Conservation (phyloP, 371 early-diverging fungal genomes). For the Mortierella sp. region DNA sequence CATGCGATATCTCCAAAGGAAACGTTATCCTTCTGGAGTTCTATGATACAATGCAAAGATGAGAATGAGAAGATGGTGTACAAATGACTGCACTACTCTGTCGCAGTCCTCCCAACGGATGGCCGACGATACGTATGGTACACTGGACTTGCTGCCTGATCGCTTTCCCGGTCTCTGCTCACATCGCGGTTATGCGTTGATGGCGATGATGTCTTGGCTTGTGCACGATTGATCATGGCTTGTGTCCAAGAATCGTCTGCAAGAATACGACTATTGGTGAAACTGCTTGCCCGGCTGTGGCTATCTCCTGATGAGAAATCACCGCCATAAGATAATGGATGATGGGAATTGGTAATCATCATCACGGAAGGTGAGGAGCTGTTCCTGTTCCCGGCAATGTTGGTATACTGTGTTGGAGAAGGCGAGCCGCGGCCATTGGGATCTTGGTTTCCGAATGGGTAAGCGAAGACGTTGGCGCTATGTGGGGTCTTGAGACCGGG, state of each 20-base stretch:
- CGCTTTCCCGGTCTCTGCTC: not conserved
- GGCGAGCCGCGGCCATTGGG: not conserved
- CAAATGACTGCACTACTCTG: not conserved
- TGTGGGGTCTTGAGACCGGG: not conserved
- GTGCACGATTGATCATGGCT: conserved; percentile 41
- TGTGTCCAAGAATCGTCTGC: conserved; percentile 42
- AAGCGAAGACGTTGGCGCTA: not conserved
- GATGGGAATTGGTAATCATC: not conserved
- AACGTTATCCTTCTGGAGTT: too few species aligned
- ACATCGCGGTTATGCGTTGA: not conserved
- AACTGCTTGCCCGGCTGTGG: conserved; percentile 3
- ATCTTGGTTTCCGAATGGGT: not conserved
- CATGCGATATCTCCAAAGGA: too few species aligned
- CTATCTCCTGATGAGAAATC: not conserved
- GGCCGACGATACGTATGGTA: conserved; percentile 1
- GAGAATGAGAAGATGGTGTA: too few species aligned
- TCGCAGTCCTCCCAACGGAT: not conserved
- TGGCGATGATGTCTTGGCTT: conserved; percentile 8
- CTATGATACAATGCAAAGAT: too few species aligned
- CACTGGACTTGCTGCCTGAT: too few species aligned
- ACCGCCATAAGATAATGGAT: not conserved
- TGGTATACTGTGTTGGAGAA: conserved; percentile 6
- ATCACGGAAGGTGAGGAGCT: not conserved
- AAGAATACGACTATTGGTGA: conserved; percentile 9
- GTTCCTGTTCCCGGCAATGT: not conserved